Conservation (phyloP, 306 rosid species). For the Rubus parviflorus region DNA sequence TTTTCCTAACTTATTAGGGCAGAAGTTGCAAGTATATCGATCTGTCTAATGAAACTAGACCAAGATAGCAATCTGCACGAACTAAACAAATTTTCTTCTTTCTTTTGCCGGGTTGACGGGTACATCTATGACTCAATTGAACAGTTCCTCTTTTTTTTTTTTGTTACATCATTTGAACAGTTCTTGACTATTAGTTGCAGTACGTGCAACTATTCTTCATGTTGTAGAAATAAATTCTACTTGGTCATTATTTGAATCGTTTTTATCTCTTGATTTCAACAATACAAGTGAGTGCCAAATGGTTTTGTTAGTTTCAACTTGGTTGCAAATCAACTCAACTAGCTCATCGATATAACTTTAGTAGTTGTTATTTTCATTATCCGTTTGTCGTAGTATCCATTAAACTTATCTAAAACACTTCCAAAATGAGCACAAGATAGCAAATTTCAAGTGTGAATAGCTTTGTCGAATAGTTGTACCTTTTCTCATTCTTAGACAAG, state of each 20-base stretch:
- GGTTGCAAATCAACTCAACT: not conserved
- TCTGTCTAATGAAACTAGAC: slow-evolving; percentile 17
- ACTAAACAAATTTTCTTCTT: not conserved
- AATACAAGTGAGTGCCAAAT: not conserved
- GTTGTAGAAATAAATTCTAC: not conserved
- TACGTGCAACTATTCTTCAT: not conserved
- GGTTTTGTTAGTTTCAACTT: not conserved
- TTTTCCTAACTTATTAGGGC: not conserved
- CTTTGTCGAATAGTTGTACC: no score
- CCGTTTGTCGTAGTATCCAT: not conserved
- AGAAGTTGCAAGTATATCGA: not conserved
- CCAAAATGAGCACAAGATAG: not conserved
- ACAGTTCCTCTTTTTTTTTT: not conserved
- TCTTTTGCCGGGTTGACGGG: not conserved
- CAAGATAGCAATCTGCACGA: not conserved
- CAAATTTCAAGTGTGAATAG: not conserved
- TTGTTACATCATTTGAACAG: not conserved
- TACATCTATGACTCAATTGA: not conserved
- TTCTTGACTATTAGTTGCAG: not conserved
- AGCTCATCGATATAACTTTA: no score
- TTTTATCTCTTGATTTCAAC: no score
- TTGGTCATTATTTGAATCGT: not conserved
- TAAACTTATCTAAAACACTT: not conserved
- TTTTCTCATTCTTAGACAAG: no score
- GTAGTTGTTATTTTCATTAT: not conserved